Evolutionary conservation across 176 grass and related monocot genomes (phyloP), one percentile per base, ranked within the genome.

Genomic region (Oropetium thomaeum): DNA sequence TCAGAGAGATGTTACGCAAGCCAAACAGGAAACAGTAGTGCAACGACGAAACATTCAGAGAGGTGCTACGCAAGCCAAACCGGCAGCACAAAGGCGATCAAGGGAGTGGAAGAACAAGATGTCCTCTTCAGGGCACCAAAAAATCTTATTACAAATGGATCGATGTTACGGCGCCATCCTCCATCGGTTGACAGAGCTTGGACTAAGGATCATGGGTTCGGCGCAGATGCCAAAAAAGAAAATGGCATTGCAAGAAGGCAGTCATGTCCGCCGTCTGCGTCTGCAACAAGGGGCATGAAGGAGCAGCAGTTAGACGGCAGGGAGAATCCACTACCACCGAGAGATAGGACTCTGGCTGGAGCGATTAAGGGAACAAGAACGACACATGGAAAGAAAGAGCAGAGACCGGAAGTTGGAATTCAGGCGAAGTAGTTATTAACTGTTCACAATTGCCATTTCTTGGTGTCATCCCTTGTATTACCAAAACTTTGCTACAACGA

Each of bases 111-210:
- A 7, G 57, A 44, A 22, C 62, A 41, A 61, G 74, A 81, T 40
- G 12, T 14, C 43, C 68, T 53, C 45, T 71, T 29, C 74, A 58
- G 8, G 37, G 15, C 83, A 28, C 79, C 79, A 0, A 85, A 81
- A 47, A 89, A 89, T 58, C 69, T 82, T 16, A 66, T 83, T 41
- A 62, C 80, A 33, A 61, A 29, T 8, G 44, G 44, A 7, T 54
- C 84, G 0, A 15, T 43, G 12, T 81, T 81, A 28, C 17, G 58
- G 16, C 58, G 58, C 7, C 44, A 32, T 59, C 7, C 27, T 14
- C 19, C 35, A 27, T 5, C 40, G 9, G 1, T 37, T 4, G 47
- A 10, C 34, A 78, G 22, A 71, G 23, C 78, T 54, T n/a, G 16
- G 58, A 17, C 4, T 22, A 58, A 30, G 32, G 59, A 66, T 85